phyloP scores from a whole-genome alignment of 441 rosid species.

The Populus hybrid region DNA sequence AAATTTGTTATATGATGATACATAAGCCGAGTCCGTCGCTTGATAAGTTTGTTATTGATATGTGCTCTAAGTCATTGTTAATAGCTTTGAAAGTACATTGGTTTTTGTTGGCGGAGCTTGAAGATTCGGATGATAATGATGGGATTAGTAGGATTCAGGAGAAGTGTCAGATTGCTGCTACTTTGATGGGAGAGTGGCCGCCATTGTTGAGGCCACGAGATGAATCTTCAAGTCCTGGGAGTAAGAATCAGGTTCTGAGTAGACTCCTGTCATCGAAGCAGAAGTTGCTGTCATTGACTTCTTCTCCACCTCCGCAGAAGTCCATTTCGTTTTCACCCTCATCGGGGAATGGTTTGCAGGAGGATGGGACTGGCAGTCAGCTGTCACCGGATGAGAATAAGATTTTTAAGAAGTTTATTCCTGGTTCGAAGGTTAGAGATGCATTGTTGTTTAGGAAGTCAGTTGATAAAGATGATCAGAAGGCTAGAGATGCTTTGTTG shows the following conservation, averaged over 20 bases:
- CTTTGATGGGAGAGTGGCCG: constrained; percentile 95
- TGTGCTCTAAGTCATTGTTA: constrained; percentile 76
- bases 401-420: constrained; percentile 88
- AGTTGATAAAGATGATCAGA: constrained; percentile 83
- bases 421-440: constrained; percentile 90
- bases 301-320: constrained; percentile 71
- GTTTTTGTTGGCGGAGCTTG: constrained; percentile 94
- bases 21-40: constrained; percentile 97
- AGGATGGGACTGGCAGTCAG: constrained; percentile 64
- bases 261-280: constrained; percentile 81
- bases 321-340: constrained; percentile 41
- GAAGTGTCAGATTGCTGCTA: constrained; percentile 95
- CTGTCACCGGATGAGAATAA: constrained; percentile 72
- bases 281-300: constrained; percentile 73
- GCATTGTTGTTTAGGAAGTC: constrained; percentile 94
- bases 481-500: constrained; percentile 85
- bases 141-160: constrained; percentile 95
- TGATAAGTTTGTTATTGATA: constrained; percentile 95
- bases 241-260: constrained; percentile 88
- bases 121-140: constrained; percentile 93
- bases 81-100: constrained; percentile 96
- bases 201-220: constrained; percentile 58
- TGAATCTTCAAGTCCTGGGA: constrained; percentile 56
- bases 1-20: constrained; percentile 89
- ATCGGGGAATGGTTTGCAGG: constrained; percentile 50